Base-by-base conservation (phyloP, 768 basidiomycete species). In the Leccinum uliginosum region DNA sequence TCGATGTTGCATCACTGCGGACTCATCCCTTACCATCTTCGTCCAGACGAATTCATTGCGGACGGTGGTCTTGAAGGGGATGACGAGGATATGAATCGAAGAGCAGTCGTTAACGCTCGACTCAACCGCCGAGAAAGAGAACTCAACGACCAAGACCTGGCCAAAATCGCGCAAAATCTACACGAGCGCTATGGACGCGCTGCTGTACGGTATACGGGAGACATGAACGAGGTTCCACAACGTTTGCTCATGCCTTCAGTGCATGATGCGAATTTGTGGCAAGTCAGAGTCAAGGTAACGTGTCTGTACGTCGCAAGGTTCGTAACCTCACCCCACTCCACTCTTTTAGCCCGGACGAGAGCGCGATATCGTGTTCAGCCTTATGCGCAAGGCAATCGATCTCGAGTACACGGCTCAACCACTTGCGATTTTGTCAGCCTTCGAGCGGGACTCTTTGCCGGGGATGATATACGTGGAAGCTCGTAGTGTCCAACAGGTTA, bases 401-500 rank as follows among this genome's bases (percentile, higher is more conserved):
- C 78, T 87, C 23, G 90, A 96, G 69, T 89, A 86, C 70, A 82
- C 82, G 3, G 84, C 83, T 47, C 80, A 78, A 30, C 92, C 93
- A 0, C 82, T 98, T 40, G 81, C 81, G n/a, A 94, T 99, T 62
- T 76, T 90, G 46, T 93, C 97, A 8, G 93, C 93, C 6, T 99
- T 99, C 74, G 91, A 96, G 71, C 88, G 96, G 47, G 95, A 98
- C 70, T 95, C 95, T 2, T 78, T 99, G 3, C 86, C 90, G 0
- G 96, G 96, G 1, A 93, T 93, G 86, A 87, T 99, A 59, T 99
- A 98, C 68, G 87, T 99, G 48, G 97, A 99, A 75, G 93, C 96
- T 9, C 84, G 89, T 50, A 89, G 89, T 59, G 81, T 93, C 29
- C 86, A 91, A 57, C 86, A 93, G 65, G 96, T 98, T 55, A 82